phyloP scores from a whole-genome alignment of 2,329 filamentous ascomycete species.

The Botrytis deweyae region DNA sequence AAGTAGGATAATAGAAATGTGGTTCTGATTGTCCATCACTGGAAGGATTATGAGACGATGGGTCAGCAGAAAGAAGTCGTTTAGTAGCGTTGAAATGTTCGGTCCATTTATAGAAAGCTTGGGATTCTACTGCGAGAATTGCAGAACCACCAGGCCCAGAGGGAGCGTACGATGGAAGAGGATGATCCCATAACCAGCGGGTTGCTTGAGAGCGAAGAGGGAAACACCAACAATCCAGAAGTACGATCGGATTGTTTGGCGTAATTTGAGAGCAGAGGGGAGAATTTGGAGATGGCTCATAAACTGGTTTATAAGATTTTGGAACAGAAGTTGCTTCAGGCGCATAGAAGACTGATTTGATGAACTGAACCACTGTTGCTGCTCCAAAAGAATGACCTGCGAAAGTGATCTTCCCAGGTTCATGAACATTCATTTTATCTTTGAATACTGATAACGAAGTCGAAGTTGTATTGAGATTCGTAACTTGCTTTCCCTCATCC shows the following conservation, averaged over 20 bases:
- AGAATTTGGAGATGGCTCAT: conserved; percentile 55
- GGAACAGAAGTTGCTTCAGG: conserved; percentile 45
- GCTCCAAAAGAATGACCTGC: conserved; percentile 81
- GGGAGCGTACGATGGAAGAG: conserved; percentile 64
- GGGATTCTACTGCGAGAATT: conserved; percentile 70
- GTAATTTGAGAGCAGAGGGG: conserved; percentile 66
- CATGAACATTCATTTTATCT: conserved; percentile 63
- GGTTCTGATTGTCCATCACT: conserved; percentile 44
- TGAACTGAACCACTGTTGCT: conserved; percentile 69
- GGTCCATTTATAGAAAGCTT: conserved; percentile 76
- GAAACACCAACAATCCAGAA: conserved; percentile 81
- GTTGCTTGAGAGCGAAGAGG: conserved; percentile 65
- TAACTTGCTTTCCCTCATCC: conserved; percentile 53
- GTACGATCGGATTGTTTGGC: conserved; percentile 60
- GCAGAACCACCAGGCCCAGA: conserved; percentile 55
- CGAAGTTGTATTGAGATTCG: conserved; percentile 53
- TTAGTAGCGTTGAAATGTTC: conserved; percentile 70
- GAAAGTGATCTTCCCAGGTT: conserved; percentile 71
- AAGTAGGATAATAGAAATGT: conserved; percentile 70
- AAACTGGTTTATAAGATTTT: conserved; percentile 56
- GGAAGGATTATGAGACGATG: conserved; percentile 44
- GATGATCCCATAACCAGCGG: conserved; percentile 65
- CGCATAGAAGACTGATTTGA: conserved; percentile 76
- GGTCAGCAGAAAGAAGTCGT: conserved; percentile 59
- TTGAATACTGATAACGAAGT: conserved; percentile 58